These are phyloP conservation scores for Haplographium delicatum DNA, from an alignment of 495 filamentous ascomycete genomes.

Conservation along the genomic window DNA sequence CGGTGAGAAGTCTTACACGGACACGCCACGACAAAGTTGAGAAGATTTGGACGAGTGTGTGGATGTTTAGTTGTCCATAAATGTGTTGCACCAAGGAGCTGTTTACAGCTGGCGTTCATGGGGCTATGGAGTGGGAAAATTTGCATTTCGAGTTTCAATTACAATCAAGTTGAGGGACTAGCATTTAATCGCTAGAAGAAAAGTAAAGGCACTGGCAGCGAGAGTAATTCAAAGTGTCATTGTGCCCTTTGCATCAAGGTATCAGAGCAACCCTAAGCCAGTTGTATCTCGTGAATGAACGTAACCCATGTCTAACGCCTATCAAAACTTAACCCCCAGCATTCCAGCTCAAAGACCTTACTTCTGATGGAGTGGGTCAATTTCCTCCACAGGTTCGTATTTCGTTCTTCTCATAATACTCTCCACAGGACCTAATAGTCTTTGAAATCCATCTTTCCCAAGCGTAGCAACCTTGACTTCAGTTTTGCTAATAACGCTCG, in stretches of 20 bases:
- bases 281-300: slow-evolving; percentile 24
- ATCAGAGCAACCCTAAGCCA: slow-evolving; percentile 21
- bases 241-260: slow-evolving; percentile 22
- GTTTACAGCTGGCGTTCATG: background rate
- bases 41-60: background rate
- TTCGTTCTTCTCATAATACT: slow-evolving; percentile 83
- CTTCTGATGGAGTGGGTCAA: slow-evolving; percentile 43
- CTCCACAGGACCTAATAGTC: slow-evolving; percentile 87
- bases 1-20: too few species aligned
- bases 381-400: slow-evolving; percentile 49
- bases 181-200: too few species aligned
- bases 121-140: background rate
- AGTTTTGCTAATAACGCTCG: slow-evolving; percentile 73
- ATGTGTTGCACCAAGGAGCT: too few species aligned
- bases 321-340: background rate
- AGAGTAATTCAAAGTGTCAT: slow-evolving; percentile 5
- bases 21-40: too few species aligned
- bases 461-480: slow-evolving; percentile 92
- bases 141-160: too few species aligned
- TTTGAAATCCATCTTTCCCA: slow-evolving; percentile 91
- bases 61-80: background rate
- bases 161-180: too few species aligned
- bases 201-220: too few species aligned
- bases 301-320: slow-evolving; percentile 24
- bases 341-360: slow-evolving; percentile 3